phyloP scores from a whole-genome alignment of 495 filamentous ascomycete genomes.

The Trichoderma erinaceum region DNA sequence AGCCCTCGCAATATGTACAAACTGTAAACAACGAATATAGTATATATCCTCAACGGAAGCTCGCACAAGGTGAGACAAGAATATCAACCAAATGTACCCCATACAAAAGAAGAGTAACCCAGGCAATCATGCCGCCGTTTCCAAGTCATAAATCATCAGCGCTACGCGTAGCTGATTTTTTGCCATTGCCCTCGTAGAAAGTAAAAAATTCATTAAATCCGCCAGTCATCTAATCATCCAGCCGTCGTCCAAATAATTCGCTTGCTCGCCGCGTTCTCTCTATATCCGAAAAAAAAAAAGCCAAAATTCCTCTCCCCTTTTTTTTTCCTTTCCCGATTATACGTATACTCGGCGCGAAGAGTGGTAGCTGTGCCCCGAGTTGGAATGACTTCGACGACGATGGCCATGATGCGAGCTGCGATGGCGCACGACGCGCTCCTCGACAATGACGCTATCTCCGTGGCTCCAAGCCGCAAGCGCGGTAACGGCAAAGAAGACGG shows the following conservation, averaged over 20 bases:
- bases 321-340: constrained; percentile 6
- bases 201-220: too few species aligned
- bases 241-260: neutral
- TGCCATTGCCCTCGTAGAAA: neutral
- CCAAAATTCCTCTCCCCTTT: neutral
- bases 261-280: neutral
- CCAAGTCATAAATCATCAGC: constrained; percentile 2
- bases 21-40: neutral
- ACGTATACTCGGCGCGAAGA: constrained; percentile 27
- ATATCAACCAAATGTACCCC: neutral
- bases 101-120: neutral
- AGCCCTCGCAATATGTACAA: neutral
- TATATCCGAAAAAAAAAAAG: neutral
- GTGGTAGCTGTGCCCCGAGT: constrained; percentile 24
- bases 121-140: neutral
- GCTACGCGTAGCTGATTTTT: neutral
- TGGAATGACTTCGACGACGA: constrained; percentile 21
- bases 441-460: constrained; percentile 33
- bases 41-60: neutral
- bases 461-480: constrained; percentile 56
- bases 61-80: neutral
- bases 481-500: constrained; percentile 74
- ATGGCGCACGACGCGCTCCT: constrained; percentile 34
- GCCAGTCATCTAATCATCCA: neutral
- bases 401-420: constrained; percentile 29